A percentile compares a stretch with the other conserved stretches of the same genome.
phyloP scores from a whole-genome alignment of 768 basidiomycete genomes.

The Boletus tomentosulus region DNA sequence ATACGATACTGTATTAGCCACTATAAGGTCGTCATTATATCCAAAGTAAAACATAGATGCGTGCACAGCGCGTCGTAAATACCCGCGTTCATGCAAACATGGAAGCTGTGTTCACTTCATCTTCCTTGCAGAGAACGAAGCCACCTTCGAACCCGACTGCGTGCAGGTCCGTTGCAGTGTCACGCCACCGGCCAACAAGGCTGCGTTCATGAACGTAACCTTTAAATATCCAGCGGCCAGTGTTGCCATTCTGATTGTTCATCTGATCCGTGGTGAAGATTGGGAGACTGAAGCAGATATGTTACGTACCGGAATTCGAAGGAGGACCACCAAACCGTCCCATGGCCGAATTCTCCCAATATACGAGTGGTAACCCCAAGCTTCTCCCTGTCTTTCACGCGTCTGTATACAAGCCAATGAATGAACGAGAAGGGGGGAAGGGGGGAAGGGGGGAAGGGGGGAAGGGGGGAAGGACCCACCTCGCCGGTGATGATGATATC shows the following conservation, averaged over 20 bases:
- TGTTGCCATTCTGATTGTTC: constrained; percentile 25
- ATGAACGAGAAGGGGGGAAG: neutral
- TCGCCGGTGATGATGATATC: constrained; percentile 53
- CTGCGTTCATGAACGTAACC: constrained; percentile 49
- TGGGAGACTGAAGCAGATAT: neutral
- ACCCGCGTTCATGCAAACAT: constrained; percentile 13
- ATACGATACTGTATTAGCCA: constrained; percentile 7
- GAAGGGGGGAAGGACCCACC: constrained; percentile 27
- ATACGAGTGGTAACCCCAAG: constrained; percentile 46
- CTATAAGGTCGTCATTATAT: constrained; percentile 14
- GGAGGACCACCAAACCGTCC: constrained; percentile 47
- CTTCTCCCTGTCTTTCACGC: constrained; percentile 39
- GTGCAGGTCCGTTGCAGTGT: constrained; percentile 38
- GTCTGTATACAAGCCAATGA: constrained; percentile 31
- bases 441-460: neutral
- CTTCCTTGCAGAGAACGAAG: constrained; percentile 41
- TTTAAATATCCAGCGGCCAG: constrained; percentile 48
- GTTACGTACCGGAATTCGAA: constrained; percentile 42
- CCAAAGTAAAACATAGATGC: constrained; percentile 10
- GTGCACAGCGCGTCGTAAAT: constrained; percentile 14
- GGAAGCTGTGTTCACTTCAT: constrained; percentile 17
- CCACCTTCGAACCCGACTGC: constrained; percentile 47
- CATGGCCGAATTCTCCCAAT: constrained; percentile 48
- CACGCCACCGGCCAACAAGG: constrained; percentile 53
- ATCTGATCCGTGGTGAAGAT: constrained; percentile 28